phyloP scores from a whole-genome alignment of 805 yeast genomes.

The Saturnispora silvae region DNA sequence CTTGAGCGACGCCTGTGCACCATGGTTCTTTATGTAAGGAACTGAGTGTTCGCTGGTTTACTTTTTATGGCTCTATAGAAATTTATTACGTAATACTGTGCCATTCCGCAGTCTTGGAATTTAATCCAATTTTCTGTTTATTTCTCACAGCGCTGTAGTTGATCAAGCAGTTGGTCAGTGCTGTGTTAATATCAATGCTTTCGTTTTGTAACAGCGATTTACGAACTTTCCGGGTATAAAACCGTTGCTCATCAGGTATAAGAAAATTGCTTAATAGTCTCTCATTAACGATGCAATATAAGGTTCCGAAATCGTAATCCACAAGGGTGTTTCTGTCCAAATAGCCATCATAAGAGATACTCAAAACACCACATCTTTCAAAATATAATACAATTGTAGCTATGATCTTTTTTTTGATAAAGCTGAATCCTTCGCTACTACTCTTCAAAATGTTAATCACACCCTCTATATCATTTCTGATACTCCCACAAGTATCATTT shows the following conservation, averaged over 20 bases:
- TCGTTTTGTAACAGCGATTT: no score
- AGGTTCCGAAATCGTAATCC: constrained; percentile 1
- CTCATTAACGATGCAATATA: no score
- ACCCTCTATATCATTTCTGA: not conserved
- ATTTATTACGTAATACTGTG: no score
- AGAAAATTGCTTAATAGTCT: no score
- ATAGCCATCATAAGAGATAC: constrained; percentile 2
- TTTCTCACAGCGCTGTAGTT: no score
- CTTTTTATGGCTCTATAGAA: no score
- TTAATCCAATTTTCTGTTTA: no score
- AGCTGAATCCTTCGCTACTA: not conserved
- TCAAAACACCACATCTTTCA: not conserved
- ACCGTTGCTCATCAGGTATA: no score
- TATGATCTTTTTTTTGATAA: constrained; percentile 2
- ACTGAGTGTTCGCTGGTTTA: not conserved
- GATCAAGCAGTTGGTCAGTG: no score
- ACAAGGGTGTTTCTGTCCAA: not conserved
- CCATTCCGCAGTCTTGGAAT: no score
- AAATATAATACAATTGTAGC: constrained; percentile 1
- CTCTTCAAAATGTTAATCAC: not conserved
- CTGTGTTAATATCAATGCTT: no score
- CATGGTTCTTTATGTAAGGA: not conserved
- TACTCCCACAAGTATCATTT: constrained; percentile 6
- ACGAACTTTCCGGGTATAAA: no score
- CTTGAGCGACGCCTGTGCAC: constrained; percentile 36